Conservation (phyloP, 345 rosid genomes). For the Anacardium occidentale region DNA sequence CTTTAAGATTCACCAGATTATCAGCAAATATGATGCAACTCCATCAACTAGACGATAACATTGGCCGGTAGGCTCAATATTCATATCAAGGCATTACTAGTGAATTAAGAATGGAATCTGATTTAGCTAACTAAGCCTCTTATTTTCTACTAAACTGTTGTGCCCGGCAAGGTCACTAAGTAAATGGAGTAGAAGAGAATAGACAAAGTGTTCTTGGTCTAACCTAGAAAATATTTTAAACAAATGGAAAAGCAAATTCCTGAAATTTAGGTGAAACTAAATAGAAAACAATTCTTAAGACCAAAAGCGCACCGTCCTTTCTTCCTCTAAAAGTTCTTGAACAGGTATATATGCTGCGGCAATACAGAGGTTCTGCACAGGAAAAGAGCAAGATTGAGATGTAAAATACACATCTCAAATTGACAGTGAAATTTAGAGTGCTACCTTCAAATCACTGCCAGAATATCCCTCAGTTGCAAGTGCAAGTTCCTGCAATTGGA, state of each 20-base stretch:
- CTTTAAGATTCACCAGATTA: neutral
- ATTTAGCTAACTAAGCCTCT: too few species aligned
- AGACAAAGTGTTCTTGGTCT: neutral
- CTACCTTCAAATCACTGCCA: constrained; percentile 98
- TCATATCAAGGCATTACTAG: neutral
- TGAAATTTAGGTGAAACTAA: neutral
- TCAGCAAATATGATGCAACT: neutral
- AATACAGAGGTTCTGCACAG: constrained; percentile 80
- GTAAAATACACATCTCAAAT: constrained; percentile 5
- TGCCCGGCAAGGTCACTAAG: neutral
- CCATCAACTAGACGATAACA: neutral
- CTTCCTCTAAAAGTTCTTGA: constrained; percentile 86
- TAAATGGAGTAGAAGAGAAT: neutral
- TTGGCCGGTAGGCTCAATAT: neutral
- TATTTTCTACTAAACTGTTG: too few species aligned
- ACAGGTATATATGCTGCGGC: constrained; percentile 98
- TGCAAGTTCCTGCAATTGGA: constrained; percentile 70
- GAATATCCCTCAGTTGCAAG: constrained; percentile 90
- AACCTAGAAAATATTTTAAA: neutral
- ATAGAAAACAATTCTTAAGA: neutral
- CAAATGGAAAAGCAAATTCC: neutral
- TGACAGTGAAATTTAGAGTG: constrained; percentile 2
- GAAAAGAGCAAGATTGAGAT: constrained; percentile 19
- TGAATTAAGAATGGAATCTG: too few species aligned
- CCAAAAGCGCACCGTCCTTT: constrained; percentile 50